Evolutionary conservation across 2,329 filamentous ascomycete genomes (phyloP), one percentile per base, ranked within the genome.

Genomic region (Pyrenochaeta sp.): DNA sequence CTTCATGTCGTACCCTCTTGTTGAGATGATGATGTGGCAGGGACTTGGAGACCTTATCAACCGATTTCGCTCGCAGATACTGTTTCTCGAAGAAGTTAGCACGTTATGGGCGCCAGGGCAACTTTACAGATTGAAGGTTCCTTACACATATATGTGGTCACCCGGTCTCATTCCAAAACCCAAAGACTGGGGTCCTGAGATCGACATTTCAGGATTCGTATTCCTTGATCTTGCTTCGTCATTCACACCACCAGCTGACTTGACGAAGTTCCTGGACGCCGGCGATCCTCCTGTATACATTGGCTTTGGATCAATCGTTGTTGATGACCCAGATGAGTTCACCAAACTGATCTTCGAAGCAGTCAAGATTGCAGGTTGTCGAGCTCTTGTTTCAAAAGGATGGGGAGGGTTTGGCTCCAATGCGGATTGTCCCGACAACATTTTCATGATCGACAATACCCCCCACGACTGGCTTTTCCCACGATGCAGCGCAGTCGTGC

Each of bases 391-490:
- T 0, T 88, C 85, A 1, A 88, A 88, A 62, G 88, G 88, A 3
- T 91, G 88, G 88, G 86, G 87, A 24, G 86, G 85, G 0, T 72
- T 90, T 2, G 88, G 88, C 3, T 78, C 77, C 5, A 77, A 81
- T 2, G 60, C 61, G 1, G 73, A 74, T 23, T 58, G 61, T 7
- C 69, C 70, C 2, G 84, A 87, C 0, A 81, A 84, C 48, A 75
- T 90, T 41, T 88, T 81, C 69, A 82, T 90, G 80, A 77, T 91
- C 3, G 87, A 84, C 23, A 89, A 90, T 55, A 86, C 81, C 0
- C 88, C 87, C 0, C 87, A 90, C 60, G 87, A 90, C 68, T 91
- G 88, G 87, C 74, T 91, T 0, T 90, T 90, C 51, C 85, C 85
- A 0, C 76, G 76, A 20, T 82, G 89, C 3, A 75, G 74, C 30